Conservation (phyloP, 2,329 filamentous ascomycete genomes). For the Aspergillus vadensis region DNA sequence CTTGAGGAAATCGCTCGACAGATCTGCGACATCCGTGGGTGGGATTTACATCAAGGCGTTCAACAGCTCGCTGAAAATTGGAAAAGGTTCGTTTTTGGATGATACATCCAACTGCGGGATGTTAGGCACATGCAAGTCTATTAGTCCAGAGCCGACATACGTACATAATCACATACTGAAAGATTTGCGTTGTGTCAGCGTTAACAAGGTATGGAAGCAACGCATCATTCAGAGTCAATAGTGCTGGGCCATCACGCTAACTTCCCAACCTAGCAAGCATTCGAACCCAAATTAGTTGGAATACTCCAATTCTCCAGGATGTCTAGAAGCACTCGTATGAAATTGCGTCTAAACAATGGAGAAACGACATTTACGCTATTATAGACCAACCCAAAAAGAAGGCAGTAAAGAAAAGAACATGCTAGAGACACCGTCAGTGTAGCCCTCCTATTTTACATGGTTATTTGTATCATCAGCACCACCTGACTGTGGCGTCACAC, state of each 20-base stretch:
- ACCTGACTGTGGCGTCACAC: background rate
- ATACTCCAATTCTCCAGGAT: background rate
- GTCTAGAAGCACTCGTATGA: background rate
- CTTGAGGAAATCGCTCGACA: constrained; percentile 75
- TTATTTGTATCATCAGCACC: background rate
- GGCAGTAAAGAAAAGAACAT: background rate
- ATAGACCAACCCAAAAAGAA: background rate
- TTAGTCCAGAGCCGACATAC: background rate
- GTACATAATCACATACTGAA: background rate
- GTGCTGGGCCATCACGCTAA: background rate
- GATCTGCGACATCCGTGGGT: constrained; percentile 76
- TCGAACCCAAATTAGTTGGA: accelerated
- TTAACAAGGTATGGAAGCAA: background rate
- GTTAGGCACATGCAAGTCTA: background rate
- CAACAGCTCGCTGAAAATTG: constrained; percentile 72
- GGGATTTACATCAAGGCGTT: constrained; percentile 73
- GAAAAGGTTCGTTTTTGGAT: constrained; percentile 72
- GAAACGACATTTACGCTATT: background rate
- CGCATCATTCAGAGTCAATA: background rate
- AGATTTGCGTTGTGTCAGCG: background rate
- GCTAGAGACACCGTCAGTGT: background rate
- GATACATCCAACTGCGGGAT: background rate
- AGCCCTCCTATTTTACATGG: background rate
- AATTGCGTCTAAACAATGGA: background rate
- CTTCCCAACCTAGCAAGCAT: background rate